These are phyloP conservation scores for Trichocomaceae sp. DNA, from an alignment of 2,329 filamentous ascomycete genomes.

Conservation along the genomic window DNA sequence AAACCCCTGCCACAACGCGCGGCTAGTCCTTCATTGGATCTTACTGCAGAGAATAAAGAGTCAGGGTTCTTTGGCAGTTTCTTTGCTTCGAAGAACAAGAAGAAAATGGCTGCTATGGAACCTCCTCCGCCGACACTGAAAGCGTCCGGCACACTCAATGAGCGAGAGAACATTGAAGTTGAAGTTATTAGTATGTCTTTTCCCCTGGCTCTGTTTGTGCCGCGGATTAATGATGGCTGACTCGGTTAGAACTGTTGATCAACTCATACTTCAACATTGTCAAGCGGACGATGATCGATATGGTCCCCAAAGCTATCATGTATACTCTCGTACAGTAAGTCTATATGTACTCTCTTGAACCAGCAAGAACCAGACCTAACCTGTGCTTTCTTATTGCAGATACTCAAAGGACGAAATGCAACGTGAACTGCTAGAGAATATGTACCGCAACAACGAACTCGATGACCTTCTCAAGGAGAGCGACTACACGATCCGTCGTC, in stretches of 20 bases:
- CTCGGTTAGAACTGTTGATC: conserved; percentile 72
- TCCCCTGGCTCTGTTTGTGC: neutral
- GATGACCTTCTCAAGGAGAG: conserved; percentile 96
- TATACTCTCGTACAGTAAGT: conserved; percentile 89
- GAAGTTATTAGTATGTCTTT: conserved; percentile 84
- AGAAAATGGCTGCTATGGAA: conserved; percentile 99
- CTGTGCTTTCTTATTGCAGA: conserved; percentile 39
- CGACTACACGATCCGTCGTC: conserved; percentile 87
- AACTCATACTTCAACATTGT: conserved; percentile 98
- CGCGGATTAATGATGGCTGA: conserved; percentile 10
- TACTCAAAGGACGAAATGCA: conserved; percentile 99
- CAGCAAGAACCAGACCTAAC: conserved; percentile 5
- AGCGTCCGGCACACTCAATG: conserved; percentile 85
- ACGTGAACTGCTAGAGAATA: conserved; percentile 88
- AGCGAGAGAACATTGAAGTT: conserved; percentile 91
- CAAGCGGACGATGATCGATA: conserved; percentile 97
- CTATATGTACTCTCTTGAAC: neutral
- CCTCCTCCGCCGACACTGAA: conserved; percentile 86
- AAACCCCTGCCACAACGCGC: conserved; percentile 81
- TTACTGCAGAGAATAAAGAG: conserved; percentile 37
- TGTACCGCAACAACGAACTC: conserved; percentile 86
- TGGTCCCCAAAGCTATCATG: conserved; percentile 99
- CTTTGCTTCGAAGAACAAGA: conserved; percentile 99
- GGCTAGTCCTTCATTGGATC: conserved; percentile 65
- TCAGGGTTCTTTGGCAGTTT: conserved; percentile 93